A percentile compares a stretch with the other conserved stretches of the same genome.
These are phyloP conservation scores for Penicillium silybi DNA, from an alignment of 495 filamentous ascomycete species.

Conservation along the genomic window DNA sequence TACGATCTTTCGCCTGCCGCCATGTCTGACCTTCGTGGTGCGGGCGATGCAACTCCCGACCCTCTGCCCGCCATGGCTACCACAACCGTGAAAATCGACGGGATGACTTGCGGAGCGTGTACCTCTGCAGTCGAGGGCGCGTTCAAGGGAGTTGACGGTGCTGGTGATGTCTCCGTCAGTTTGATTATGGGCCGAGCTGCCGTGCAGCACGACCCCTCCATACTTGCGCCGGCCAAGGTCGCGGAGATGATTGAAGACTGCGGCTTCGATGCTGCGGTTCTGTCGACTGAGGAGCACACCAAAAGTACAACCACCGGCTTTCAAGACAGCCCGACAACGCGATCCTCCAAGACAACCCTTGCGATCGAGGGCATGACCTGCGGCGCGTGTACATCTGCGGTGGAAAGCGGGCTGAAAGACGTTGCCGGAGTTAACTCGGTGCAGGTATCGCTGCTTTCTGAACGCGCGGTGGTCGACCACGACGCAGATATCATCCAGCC, in stretches of 20 bases:
- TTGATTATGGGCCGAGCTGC: slow-evolving; percentile 91
- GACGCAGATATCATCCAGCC: slow-evolving; percentile 60
- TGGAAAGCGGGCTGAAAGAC: slow-evolving; percentile 74
- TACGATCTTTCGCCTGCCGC: slow-evolving; percentile 7
- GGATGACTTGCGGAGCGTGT: slow-evolving; percentile 94
- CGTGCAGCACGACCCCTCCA: slow-evolving; percentile 77
- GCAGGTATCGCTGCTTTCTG: slow-evolving; percentile 76
- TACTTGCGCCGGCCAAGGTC: slow-evolving; percentile 67
- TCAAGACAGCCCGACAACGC: slow-evolving; percentile 21
- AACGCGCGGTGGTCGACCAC: slow-evolving; percentile 71
- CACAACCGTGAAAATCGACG: slow-evolving; percentile 83
- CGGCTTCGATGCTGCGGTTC: slow-evolving; percentile 90
- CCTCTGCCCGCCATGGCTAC: slow-evolving; percentile 61
- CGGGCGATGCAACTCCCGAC: slow-evolving; percentile 12
- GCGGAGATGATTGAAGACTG: slow-evolving; percentile 87
- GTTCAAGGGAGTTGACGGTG: slow-evolving; percentile 75
- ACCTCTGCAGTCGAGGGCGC: slow-evolving; percentile 82
- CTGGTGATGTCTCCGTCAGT: slow-evolving; percentile 81
- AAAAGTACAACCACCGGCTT: slow-evolving; percentile 16
- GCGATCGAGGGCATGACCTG: slow-evolving; percentile 98
- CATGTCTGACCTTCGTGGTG: slow-evolving; percentile 20
- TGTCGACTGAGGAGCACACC: slow-evolving; percentile 64
- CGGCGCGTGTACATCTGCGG: slow-evolving; percentile 86
- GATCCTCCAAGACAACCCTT: slow-evolving; percentile 68
- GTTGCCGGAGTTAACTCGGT: slow-evolving; percentile 75